These are phyloP conservation scores for Rhynchosporium secalis DNA, from an alignment of 2,329 filamentous ascomycete genomes.

Conservation along the genomic window DNA sequence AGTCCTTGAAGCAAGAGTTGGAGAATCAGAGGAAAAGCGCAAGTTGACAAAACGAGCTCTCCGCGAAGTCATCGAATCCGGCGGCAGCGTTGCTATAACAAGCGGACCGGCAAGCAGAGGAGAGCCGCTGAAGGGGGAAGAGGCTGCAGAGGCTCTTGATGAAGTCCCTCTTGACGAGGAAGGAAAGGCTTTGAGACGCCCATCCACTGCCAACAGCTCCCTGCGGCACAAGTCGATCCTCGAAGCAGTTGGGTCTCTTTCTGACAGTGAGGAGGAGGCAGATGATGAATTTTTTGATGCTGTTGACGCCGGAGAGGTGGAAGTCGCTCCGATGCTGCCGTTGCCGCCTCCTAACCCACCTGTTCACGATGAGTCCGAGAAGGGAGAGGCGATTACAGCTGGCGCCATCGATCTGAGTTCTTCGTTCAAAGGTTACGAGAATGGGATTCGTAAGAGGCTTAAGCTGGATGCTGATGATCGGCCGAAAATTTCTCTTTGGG, in stretches of 20 bases:
- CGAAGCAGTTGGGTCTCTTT: constrained; percentile 70
- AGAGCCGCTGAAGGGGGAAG: constrained; percentile 22
- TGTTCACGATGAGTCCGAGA: constrained; percentile 43
- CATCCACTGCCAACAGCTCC: constrained; percentile 46
- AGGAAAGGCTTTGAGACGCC: constrained; percentile 39
- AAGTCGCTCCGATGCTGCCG: constrained; percentile 69
- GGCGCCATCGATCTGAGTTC: constrained; percentile 65
- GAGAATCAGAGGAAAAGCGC: constrained; percentile 86
- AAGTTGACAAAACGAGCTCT: constrained; percentile 87
- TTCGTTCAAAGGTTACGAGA: constrained; percentile 89
- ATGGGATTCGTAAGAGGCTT: constrained; percentile 74
- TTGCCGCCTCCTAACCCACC: constrained; percentile 46
- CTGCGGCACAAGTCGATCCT: constrained; percentile 64
- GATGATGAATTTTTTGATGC: constrained; percentile 98
- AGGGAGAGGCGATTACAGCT: constrained; percentile 48
- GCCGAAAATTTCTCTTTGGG: constrained; percentile 94
- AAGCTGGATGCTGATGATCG: constrained; percentile 91
- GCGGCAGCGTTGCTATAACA: constrained; percentile 53
- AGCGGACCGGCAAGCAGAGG: constrained; percentile 35
- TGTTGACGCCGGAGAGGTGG: constrained; percentile 87
- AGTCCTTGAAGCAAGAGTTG: constrained; percentile 81
- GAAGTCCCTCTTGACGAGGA: constrained; percentile 43
- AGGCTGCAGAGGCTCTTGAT: constrained; percentile 42
- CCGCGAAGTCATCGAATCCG: constrained; percentile 73
- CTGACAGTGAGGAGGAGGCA: constrained; percentile 68